Percentiles rank a stretch among this genome's conserved stretches.
These are phyloP conservation scores for carrot (Daucus carota) DNA, from an alignment of 129 eudicot genomes.

Conservation along the genomic window DNA sequence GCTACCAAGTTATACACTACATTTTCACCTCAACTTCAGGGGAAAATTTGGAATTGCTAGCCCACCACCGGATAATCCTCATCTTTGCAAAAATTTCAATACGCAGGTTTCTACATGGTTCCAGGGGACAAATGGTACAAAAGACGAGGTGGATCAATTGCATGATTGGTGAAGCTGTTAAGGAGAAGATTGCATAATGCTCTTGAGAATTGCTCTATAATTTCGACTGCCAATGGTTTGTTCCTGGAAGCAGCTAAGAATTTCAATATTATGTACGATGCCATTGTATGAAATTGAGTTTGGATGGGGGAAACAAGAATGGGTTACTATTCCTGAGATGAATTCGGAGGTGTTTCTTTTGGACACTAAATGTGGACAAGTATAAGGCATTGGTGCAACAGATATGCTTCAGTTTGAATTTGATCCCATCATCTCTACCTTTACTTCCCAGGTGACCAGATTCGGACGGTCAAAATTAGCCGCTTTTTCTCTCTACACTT, in stretches of 20 bases:
- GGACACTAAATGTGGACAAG: constrained; percentile 10
- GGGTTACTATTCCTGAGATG: background rate
- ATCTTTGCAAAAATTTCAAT: background rate
- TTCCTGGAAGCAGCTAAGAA: background rate
- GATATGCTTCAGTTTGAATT: background rate
- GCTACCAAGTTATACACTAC: background rate
- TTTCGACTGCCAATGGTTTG: background rate
- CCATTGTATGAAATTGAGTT: constrained; percentile 22
- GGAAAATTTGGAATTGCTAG: background rate
- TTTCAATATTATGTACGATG: constrained; percentile 1
- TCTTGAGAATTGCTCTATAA: background rate
- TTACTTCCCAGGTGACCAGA: too few relatives aligned
- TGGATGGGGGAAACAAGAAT: constrained; percentile 28
- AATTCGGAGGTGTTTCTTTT: background rate
- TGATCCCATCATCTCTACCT: too few relatives aligned
- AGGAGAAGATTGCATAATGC: background rate
- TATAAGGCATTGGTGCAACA: background rate
- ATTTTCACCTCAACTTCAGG: constrained; percentile 1
- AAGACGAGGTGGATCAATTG: background rate
- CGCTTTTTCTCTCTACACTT: too few relatives aligned
- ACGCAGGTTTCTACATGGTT: background rate
- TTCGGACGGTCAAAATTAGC: too few relatives aligned
- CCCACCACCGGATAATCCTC: background rate
- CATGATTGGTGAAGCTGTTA: background rate
- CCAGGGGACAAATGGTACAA: background rate